phyloP scores from a whole-genome alignment of 1,284 basidiomycete genomes.

The Puccinia coronata region DNA sequence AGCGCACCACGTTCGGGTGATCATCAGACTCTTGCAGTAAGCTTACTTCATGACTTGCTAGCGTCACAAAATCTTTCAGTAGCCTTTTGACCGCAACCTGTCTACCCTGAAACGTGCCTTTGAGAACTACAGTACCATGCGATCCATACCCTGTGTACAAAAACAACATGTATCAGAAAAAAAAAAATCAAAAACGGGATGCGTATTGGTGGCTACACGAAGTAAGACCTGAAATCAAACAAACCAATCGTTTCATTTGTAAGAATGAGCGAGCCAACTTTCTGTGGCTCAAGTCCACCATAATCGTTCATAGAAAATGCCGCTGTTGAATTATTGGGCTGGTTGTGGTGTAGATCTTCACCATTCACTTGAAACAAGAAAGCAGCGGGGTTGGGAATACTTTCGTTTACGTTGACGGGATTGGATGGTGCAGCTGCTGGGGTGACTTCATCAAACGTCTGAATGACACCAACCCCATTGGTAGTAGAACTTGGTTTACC shows the following conservation, averaged over 20 bases:
- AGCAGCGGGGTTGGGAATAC: neutral
- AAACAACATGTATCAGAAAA: slow-evolving; percentile 24
- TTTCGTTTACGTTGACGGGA: neutral
- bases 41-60: slow-evolving; percentile 89
- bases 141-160: slow-evolving; percentile 79
- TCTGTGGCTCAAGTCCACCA: slow-evolving; percentile 34
- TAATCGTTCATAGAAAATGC: slow-evolving; percentile 8
- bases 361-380: slow-evolving; percentile 7
- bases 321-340: neutral
- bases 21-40: slow-evolving; percentile 95
- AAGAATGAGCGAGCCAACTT: slow-evolving; percentile 52
- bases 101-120: slow-evolving; percentile 89
- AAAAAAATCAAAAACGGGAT: neutral
- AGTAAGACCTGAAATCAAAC: slow-evolving; percentile 17
- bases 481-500: neutral
- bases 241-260: slow-evolving; percentile 55
- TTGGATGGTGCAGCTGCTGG: neutral
- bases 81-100: slow-evolving; percentile 96
- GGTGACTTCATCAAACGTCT: neutral
- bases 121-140: slow-evolving; percentile 91
- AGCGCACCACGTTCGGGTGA: slow-evolving; percentile 93
- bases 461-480: neutral
- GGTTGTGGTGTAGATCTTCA: neutral
- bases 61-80: slow-evolving; percentile 89
- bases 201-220: neutral